Percentiles rank a stretch among this genome's conserved stretches.
Evolutionary conservation across 23 red algal species (phyloP).

Genomic region (Gracilaria domingensis): DNA sequence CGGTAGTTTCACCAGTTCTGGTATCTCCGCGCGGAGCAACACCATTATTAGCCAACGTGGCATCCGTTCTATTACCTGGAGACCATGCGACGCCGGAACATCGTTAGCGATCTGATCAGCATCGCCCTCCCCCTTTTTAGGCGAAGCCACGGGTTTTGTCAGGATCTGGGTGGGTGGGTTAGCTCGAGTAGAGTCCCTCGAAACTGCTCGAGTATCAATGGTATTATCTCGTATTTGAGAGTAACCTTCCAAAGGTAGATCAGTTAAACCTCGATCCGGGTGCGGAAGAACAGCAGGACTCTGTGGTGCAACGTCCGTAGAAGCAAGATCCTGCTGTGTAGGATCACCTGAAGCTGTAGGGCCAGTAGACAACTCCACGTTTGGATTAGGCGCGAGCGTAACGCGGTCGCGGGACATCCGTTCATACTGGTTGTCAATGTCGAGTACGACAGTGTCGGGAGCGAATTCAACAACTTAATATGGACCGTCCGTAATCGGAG

Average conservation of each 20-base stretch:
- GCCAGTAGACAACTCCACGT: neutral
- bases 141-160: neutral
- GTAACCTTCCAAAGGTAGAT: too few relatives aligned
- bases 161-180: neutral
- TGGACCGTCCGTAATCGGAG: neutral
- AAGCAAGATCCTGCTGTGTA: neutral
- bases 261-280: too few relatives aligned
- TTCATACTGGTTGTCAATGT: neutral
- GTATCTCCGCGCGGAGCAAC: too few relatives aligned
- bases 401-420: neutral
- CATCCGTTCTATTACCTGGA: neutral
- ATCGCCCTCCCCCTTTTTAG: neutral
- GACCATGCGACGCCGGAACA: neutral
- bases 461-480: neutral
- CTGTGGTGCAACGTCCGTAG: too few relatives aligned
- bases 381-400: neutral
- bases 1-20: too few relatives aligned
- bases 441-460: neutral
- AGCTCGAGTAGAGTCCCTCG: neutral
- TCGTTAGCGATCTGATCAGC: neutral
- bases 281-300: too few relatives aligned
- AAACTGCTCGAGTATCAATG: neutral
- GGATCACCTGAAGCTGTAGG: neutral
- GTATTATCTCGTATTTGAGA: too few relatives aligned
- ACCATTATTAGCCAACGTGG: too few relatives aligned